Base-by-base conservation (phyloP, 345 rosid species). In the Heritiera fomes region DNA sequence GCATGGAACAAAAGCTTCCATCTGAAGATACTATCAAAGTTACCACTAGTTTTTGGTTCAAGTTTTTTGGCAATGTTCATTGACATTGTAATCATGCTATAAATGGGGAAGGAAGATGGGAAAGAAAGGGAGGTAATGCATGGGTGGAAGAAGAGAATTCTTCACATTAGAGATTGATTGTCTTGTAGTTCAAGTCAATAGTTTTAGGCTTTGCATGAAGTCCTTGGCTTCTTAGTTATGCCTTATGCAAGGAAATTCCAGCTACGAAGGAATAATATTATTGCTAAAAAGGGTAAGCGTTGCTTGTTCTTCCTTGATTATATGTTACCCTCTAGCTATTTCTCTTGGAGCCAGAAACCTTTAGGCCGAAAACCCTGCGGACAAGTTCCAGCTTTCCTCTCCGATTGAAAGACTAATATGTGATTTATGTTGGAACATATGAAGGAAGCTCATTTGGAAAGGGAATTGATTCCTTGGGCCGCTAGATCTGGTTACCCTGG, bases 151-250 rank as follows among this genome's bases (percentile, higher is more conserved):
- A 55, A 70, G 79, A 75, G 88, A 71, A 84, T 82, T 79, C 85
- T 82, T 84, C 45, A 15, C 12, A 18, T 20, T 18, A 12, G 84
- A 83, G 89, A 81, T 87, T 82, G 88, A 82, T 85, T 88, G 80
- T 18, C 83, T 85, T 86, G 86, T 79, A 50, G 86, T 80, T 75
- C 83, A 85, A 86, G 85, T 80, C 46, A 88, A 75, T 76, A 58
- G 85, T 68, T 83, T 82, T 79, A 80, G 75, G 85, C 74, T 52
- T 83, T 75, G 64, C 61, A 72, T 38, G 80, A 76, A 78, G 80
- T 80, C 58, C 84, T 83, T 80, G 78, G 86, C 88, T 81, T 81
- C 71, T 73, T 80, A 75, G 78, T 79, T 82, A 72, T 79, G 85
- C 82, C 82, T 77, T 82, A 59, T 76, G 73, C 50, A 77, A 64